A percentile compares a stretch with the other conserved stretches of the same genome.
These are phyloP conservation scores for Colletotrichum somersetense DNA, from an alignment of 2,329 filamentous ascomycete genomes.

Conservation along the genomic window DNA sequence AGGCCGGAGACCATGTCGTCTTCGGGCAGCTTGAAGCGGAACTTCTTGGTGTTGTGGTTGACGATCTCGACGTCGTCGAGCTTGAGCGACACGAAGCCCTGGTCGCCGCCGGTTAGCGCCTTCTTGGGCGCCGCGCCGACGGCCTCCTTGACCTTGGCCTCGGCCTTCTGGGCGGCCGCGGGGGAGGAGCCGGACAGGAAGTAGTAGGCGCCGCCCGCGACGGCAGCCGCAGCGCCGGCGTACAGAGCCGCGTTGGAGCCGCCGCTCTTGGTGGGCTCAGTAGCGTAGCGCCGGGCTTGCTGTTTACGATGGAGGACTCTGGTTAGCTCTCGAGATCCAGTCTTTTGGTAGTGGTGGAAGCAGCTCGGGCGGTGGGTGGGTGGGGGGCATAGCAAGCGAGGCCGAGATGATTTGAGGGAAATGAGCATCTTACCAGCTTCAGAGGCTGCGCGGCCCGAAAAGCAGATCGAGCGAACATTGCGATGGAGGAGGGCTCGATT, in stretches of 20 bases:
- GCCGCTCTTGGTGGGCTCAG: slow-evolving; percentile 65
- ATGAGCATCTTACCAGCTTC: slow-evolving; percentile 66
- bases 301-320: slow-evolving; percentile 54
- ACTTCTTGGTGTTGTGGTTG: slow-evolving; percentile 95
- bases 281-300: slow-evolving; percentile 75
- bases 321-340: slow-evolving; percentile 7
- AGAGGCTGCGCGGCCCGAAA: slow-evolving; percentile 75
- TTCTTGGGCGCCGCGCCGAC: slow-evolving; percentile 57
- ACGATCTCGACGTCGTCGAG: slow-evolving; percentile 82
- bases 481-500: slow-evolving; percentile 47
- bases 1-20: slow-evolving; percentile 87
- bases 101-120: slow-evolving; percentile 84
- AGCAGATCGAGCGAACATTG: slow-evolving; percentile 76
- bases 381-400: neutral
- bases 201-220: slow-evolving; percentile 70
- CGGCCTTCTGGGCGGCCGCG: slow-evolving; percentile 66
- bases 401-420: neutral
- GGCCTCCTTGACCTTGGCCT: slow-evolving; percentile 64
- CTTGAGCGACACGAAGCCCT: slow-evolving; percentile 87
- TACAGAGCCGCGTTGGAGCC: slow-evolving; percentile 72
- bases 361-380: neutral
- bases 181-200: slow-evolving; percentile 61
- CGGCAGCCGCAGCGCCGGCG: slow-evolving; percentile 68
- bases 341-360: neutral
- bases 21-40: slow-evolving; percentile 90